Conservation (phyloP, 2,329 filamentous ascomycete species). For the Alternaria ventricosa region DNA sequence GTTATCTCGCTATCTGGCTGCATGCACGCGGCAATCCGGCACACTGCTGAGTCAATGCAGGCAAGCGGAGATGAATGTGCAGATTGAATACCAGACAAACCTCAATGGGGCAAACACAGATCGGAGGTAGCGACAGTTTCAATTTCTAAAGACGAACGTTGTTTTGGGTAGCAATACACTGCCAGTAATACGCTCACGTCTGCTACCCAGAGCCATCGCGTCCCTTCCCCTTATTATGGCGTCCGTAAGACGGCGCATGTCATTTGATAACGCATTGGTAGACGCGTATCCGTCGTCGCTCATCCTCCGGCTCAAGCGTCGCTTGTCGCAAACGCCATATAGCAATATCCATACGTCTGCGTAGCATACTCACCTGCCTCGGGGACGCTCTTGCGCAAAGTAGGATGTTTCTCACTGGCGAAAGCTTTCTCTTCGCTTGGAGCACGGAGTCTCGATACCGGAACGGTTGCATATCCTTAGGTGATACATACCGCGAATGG, state of each 20-base stretch:
- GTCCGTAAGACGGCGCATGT: not conserved
- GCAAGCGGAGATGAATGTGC: not conserved
- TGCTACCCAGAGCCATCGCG: not conserved
- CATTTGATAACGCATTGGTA: not conserved
- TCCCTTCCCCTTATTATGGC: not conserved
- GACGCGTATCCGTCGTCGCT: not conserved
- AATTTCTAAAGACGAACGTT: not conserved
- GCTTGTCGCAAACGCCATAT: not conserved
- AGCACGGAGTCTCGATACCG: not conserved
- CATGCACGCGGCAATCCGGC: not conserved
- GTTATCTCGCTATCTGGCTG: not conserved
- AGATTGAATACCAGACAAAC: not conserved
- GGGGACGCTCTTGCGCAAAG: not conserved
- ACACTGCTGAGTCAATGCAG: not conserved
- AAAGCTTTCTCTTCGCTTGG: not conserved
- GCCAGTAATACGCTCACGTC: not conserved
- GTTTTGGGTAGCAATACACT: not conserved
- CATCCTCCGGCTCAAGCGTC: not conserved
- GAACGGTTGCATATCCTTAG: not conserved
- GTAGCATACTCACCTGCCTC: not conserved
- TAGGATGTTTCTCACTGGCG: not conserved
- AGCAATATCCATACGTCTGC: not conserved
- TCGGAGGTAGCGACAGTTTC: not conserved
- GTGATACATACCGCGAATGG: conserved; percentile 4
- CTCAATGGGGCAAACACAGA: not conserved